phyloP scores from a whole-genome alignment of 306 rosid genomes.

The Lotus japonicus region DNA sequence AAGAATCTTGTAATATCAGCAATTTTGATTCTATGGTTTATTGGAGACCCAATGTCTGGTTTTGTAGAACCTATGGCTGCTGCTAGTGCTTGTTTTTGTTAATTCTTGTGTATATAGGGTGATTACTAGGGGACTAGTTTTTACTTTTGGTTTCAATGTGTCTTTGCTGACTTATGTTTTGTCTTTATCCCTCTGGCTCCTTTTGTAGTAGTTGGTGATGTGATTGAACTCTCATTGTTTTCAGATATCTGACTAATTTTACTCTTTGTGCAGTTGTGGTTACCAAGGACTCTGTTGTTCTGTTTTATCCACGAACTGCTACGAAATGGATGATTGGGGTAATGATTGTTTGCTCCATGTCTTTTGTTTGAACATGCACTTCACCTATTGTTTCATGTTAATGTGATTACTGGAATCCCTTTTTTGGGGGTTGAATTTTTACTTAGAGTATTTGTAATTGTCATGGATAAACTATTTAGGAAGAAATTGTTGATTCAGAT shows the following conservation, averaged over 20 bases:
- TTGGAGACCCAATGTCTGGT: neutral
- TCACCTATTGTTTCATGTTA: neutral
- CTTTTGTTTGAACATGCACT: neutral
- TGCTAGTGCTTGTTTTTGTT: neutral
- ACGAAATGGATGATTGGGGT: conserved; percentile 78
- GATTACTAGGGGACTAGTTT: neutral
- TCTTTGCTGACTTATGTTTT: neutral
- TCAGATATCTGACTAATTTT: neutral
- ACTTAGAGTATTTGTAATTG: too few relatives aligned
- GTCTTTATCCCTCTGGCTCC: neutral
- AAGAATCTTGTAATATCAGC: neutral
- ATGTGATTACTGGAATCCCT: neutral
- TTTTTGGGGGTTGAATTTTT: neutral
- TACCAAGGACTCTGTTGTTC: neutral
- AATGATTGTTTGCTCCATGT: conserved; percentile 6
- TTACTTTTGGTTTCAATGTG: neutral
- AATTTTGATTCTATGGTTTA: neutral
- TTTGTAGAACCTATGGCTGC: neutral
- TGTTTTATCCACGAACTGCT: conserved; percentile 1
- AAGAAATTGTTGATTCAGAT: neutral
- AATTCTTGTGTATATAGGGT: neutral
- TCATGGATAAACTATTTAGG: too few relatives aligned
- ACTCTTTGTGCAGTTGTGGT: conserved; percentile 7
- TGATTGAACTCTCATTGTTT: neutral
- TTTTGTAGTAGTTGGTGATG: neutral